Evolutionary conservation across 768 basidiomycete species (phyloP).

Genomic region (Phlebiopsis flavidoalba): DNA sequence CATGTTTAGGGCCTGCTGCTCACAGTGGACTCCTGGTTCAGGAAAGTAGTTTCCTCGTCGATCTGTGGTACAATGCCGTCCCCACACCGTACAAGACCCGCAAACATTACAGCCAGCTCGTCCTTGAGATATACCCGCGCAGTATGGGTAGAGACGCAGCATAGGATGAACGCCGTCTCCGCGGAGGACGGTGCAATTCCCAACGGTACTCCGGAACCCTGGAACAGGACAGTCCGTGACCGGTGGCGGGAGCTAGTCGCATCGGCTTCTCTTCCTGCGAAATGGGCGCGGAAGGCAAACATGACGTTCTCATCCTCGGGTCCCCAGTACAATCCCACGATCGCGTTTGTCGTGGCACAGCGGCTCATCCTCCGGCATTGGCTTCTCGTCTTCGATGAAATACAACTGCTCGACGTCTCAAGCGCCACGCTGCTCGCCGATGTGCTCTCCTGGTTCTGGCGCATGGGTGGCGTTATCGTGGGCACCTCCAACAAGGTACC

Average conservation of each 20-base stretch:
- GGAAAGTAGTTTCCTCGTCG: slow-evolving; percentile 51
- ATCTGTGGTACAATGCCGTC: slow-evolving; percentile 50
- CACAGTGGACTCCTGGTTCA: slow-evolving; percentile 47
- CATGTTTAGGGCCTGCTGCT: slow-evolving; percentile 41
- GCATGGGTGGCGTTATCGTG: slow-evolving; percentile 53
- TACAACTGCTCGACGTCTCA: slow-evolving; percentile 57
- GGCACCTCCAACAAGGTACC: slow-evolving; percentile 47
- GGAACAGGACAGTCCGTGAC: slow-evolving; percentile 17
- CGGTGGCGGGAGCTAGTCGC: slow-evolving; percentile 26
- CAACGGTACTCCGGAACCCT: slow-evolving; percentile 13
- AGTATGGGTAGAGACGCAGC: slow-evolving; percentile 46
- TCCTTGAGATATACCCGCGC: slow-evolving; percentile 50
- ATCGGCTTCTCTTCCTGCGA: slow-evolving; percentile 23
- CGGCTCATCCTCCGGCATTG: slow-evolving; percentile 42
- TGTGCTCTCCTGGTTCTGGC: slow-evolving; percentile 59
- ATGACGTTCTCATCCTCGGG: slow-evolving; percentile 12
- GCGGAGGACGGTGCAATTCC: not conserved
- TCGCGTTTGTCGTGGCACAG: slow-evolving; percentile 41
- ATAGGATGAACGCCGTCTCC: slow-evolving; percentile 30
- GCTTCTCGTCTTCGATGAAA: slow-evolving; percentile 53
- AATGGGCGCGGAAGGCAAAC: slow-evolving; percentile 24
- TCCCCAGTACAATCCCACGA: slow-evolving; percentile 27
- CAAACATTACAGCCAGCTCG: slow-evolving; percentile 53
- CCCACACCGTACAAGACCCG: slow-evolving; percentile 48
- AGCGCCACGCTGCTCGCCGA: slow-evolving; percentile 46